Base-by-base conservation (phyloP, 2,329 filamentous ascomycete species). In the Fusarium sp. region DNA sequence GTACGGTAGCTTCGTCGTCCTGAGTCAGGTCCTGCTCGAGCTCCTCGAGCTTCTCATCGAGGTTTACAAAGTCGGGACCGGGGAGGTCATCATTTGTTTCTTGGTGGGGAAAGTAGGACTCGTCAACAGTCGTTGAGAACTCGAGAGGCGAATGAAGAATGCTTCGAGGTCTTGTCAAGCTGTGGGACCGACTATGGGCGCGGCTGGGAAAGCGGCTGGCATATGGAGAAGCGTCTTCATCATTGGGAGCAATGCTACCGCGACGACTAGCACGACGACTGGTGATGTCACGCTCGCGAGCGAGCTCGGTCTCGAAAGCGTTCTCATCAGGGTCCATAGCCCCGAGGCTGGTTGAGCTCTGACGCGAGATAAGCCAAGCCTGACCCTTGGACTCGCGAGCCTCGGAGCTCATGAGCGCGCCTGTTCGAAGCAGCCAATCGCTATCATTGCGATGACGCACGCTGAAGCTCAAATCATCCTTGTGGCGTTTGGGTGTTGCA, bases 351-450 rank as follows among this genome's bases (percentile, higher is more conserved):
- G 88, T 91, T 3, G 88, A 89, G 74, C 87, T 89, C 54, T 85
- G 86, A 45, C 88, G 83, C 23, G 88, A 87, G n/a, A 86, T 81
- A 20, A 92, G 83, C 89, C 89, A 92, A 15, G 85, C 80, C 76
- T 91, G 89, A 15, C 89, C 89, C 77, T 91, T 91, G 71, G 82
- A 88, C 73, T 91, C 89, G 56, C 89, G 82, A 19, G 88, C 82
- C 73, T 89, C 87, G 50, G 83, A 84, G 56, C 85, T 85, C 69
- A 91, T 85, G 45, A 89, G 74, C 8, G 87, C 87, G 45, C 88
- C 89, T 1, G 88, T 85, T 28, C 88, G 83, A 23, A 89, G 80
- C 44, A 91, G 78, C 89, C 89, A 91, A 77, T 90, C 88, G 56
- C 85, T 86, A 69, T 89, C 84, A 56, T 80, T 80, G 36, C 77